Evolutionary conservation across 2,329 filamentous ascomycete genomes (phyloP).

Genomic region (Cladophialophora chaetospira): DNA sequence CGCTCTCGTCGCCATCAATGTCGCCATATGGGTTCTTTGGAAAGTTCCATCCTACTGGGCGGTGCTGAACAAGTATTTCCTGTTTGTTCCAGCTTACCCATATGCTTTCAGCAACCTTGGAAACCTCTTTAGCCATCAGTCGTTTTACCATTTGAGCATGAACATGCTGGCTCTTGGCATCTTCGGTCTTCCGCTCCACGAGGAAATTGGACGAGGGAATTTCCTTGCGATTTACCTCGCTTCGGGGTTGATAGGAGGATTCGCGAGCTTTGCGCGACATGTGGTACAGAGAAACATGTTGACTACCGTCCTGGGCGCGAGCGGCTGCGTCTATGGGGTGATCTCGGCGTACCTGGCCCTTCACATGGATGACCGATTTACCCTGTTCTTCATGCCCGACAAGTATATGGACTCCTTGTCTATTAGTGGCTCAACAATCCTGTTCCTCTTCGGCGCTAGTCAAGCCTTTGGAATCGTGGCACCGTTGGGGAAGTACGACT

Average conservation of each 20-base stretch:
- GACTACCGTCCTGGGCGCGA: conserved; percentile 54
- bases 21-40: conserved; percentile 55
- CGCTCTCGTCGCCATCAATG: conserved; percentile 54
- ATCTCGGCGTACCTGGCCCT: conserved; percentile 54
- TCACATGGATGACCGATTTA: conserved; percentile 45
- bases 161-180: conserved; percentile 60
- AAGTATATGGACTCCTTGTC: conserved; percentile 45
- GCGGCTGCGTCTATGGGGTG: conserved; percentile 53
- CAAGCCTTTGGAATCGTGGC: conserved; percentile 40
- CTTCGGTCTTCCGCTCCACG: conserved; percentile 57
- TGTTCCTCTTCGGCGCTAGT: conserved; percentile 40
- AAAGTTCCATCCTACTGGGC: conserved; percentile 57
- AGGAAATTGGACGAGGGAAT: conserved; percentile 58
- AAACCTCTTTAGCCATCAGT: conserved; percentile 60
- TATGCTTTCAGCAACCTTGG: conserved; percentile 55
- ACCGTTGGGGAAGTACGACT: conserved; percentile 41
- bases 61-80: conserved; percentile 59
- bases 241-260: conserved; percentile 50
- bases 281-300: conserved; percentile 48
- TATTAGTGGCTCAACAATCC: conserved; percentile 44
- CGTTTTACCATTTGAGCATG: conserved; percentile 51
- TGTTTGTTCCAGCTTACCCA: conserved; percentile 55
- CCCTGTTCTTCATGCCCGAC: conserved; percentile 44
- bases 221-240: conserved; percentile 57
- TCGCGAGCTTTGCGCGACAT: conserved; percentile 48